A percentile compares a stretch with the other conserved stretches of the same genome.
Conservation (phyloP, 2,329 filamentous ascomycete genomes). For the Bipolaris sorokiniana region DNA sequence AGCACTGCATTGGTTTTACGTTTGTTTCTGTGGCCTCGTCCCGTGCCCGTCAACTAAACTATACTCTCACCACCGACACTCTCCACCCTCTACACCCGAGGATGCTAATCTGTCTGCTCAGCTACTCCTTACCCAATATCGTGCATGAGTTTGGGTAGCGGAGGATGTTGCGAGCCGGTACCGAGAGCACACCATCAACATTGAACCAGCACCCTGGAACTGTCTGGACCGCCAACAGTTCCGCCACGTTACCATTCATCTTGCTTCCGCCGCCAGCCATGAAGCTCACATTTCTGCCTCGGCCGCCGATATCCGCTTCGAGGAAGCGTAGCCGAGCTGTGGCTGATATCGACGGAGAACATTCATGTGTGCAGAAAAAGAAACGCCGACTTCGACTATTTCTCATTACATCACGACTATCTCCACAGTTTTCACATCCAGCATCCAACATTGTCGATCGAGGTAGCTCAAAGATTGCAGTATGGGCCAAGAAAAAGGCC, state of each 20-base stretch:
- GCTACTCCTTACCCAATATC: conserved; percentile 25
- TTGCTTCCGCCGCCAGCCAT: conserved; percentile 34
- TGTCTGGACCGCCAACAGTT: conserved; percentile 14
- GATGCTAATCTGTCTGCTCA: conserved; percentile 36
- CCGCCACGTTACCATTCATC: conserved; percentile 43
- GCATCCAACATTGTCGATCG: conserved; percentile 73
- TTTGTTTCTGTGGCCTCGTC: conserved; percentile 21
- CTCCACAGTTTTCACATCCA: conserved; percentile 70
- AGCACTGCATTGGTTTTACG: conserved; percentile 20
- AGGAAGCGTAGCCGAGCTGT: conserved; percentile 60
- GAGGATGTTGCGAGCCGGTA: conserved; percentile 37
- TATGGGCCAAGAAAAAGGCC: conserved; percentile 56
- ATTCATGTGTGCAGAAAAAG: conserved; percentile 63
- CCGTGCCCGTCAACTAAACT: conserved; percentile 19
- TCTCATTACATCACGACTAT: conserved; percentile 73
- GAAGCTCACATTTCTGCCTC: conserved; percentile 46
- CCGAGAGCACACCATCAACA: conserved; percentile 20
- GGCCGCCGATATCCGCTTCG: conserved; percentile 24
- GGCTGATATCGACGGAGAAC: conserved; percentile 63
- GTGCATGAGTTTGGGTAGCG: conserved; percentile 39
- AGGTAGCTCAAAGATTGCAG: conserved; percentile 57
- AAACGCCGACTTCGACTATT: conserved; percentile 68
- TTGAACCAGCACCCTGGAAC: conserved; percentile 14
- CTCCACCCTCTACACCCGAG: conserved; percentile 25
- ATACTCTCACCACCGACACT: conserved; percentile 2